Evolutionary conservation across 1,139 yeast species (phyloP), one percentile per base, ranked within the genome.

Genomic region (Candida gigantensis): DNA sequence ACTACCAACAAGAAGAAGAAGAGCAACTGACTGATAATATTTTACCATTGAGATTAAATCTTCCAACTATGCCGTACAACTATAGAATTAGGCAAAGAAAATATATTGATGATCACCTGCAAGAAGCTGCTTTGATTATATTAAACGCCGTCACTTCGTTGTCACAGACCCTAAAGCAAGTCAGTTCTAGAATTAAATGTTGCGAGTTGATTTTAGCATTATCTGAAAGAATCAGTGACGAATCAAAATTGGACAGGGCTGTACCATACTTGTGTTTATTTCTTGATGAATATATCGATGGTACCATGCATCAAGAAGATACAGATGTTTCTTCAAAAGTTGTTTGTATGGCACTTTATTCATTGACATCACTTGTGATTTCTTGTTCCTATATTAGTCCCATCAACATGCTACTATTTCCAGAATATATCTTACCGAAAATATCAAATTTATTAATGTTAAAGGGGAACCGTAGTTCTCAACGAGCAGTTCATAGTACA

Each of bases 361-460:
- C 78, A 1, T 54, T 81, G 19, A 74, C 85, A 0, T 87, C 86
- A 24, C 60, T 92, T 6, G 57, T 89, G 12, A 60, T 69, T 17
- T 69, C 84, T 39, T 84, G 90, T 34, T 76, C 79, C n/a, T 72
- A 73, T 2, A 72, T 89, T 12, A 81, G 86, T 0, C 87, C 94
- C 0, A 74, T 88, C 24, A 90, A 92, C 53, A 83, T 78, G 15
- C 73, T 79, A 30, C 63, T 89, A 6, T 87, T 88, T 51, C 78
- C 89, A 0, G 96, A 90, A 50, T 92, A 88, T 53, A 66, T 92
- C 15, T 56, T 88, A 10, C 97, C 97, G 0, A 75, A 84, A 40
- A 55, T 92, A 3, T 64, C 74, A 18, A 57, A 60, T 7, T 58
- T 84, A 14, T 52, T 76, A 24, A 19, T 19, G 32, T 24, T 24